These are phyloP conservation scores for Pseudocohnilembus persalinus DNA, from an alignment of 169 alveolate genomes.

Conservation along the genomic window DNA sequence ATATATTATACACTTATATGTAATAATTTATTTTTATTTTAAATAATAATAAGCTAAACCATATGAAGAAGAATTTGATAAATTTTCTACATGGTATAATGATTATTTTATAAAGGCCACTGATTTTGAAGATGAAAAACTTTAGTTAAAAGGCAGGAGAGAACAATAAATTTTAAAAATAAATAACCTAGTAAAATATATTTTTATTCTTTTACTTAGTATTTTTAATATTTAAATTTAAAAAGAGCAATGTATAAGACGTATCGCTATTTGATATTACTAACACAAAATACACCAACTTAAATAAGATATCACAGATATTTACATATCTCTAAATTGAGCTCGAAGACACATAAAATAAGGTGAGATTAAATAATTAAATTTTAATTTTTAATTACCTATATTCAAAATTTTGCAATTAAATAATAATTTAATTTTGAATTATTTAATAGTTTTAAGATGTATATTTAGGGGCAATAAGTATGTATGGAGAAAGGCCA, in stretches of 20 bases:
- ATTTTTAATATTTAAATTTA: conserved; percentile 6
- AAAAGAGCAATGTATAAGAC: conserved; percentile 11
- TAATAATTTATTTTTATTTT: no score
- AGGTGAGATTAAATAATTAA: neutral
- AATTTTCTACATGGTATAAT: conserved; percentile 19
- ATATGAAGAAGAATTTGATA: conserved; percentile 26
- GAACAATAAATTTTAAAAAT: conserved; percentile 13
- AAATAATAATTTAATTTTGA: no score
- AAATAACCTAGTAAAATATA: conserved; percentile 18
- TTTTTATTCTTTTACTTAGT: neutral
- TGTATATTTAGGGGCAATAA: conserved; percentile 11
- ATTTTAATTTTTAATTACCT: no score
- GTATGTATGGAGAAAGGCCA: conserved; percentile 29
- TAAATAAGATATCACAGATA: neutral
- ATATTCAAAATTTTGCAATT: no score
- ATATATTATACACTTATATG: no score
- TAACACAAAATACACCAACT: neutral
- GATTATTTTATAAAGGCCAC: conserved; percentile 10
- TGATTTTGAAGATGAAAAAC: conserved; percentile 27
- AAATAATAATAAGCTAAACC: conserved; percentile 18
- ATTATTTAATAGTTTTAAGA: conserved; percentile 1
- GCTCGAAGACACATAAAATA: neutral
- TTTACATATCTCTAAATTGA: neutral
- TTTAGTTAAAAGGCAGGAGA: neutral
- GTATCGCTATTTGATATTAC: neutral